Base-by-base conservation (phyloP, 306 rosid genomes). In the Glycyrrhiza uralensis region DNA sequence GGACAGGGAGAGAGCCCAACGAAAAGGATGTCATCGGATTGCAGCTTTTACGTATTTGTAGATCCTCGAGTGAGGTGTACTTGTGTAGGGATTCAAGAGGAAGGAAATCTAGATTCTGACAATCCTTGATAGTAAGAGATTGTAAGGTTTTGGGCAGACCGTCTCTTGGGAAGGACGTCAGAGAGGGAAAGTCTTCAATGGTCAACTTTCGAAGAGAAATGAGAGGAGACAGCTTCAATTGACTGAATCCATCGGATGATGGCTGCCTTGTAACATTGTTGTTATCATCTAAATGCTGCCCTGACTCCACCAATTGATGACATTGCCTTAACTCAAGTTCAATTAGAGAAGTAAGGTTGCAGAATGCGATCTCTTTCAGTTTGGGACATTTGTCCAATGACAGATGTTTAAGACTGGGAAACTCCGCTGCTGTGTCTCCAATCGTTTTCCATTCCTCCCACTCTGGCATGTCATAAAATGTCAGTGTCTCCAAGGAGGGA, bases 361-460 rank as follows among this genome's bases (percentile, higher is more conserved):
- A 28, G 22, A 44, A 58, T 29, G 46, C 15, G 22, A 12, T 26
- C 29, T 58, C 72, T 24, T 29, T 66, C 38, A 66, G 45, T 18
- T 66, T 66, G 9, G 59, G 72, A 33, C 62, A 74, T 7, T 7
- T 17, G 0, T 4, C 1, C 7, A 72, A 1, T 18, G n/a, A 7
- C 1, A 60, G 14, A 11, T n/a, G 4, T 29, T 0, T 2, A 0
- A 60, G 50, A n/a, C 36, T 2, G 20, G 77, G 69, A 46, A 60
- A 60, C 10, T 32, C 36, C 30, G 7, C 22, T 20, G 15, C 3
- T 20, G 24, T 42, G 32, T 29, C 61, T 46, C 29, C 39, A 20
- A 46, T 12, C 23, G 15, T 5, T 10, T 12, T n/a, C 69, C 77
- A 58, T 26, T 72, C 77, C 38, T 72, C 49, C 77, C 70, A 60